Evolutionary conservation across 768 basidiomycete species (phyloP).

Genomic region (Pleurotus djamor): DNA sequence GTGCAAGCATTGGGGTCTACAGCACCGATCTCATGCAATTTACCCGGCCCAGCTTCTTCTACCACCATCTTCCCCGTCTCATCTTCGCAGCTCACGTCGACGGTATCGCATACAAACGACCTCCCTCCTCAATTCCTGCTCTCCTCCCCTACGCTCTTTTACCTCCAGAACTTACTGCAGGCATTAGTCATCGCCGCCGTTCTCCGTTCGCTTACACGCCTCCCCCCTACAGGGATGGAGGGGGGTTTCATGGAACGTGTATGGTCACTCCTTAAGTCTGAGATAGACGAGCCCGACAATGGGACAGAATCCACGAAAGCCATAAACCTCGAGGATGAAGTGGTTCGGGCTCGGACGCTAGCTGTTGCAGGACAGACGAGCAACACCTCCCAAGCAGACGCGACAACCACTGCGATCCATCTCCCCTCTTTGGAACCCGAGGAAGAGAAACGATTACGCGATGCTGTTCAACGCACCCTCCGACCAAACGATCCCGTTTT

Average conservation of each 20-base stretch:
- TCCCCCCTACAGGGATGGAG: conserved; percentile 21
- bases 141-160: conserved; percentile 47
- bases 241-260: conserved; percentile 54
- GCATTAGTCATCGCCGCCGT: conserved; percentile 66
- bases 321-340: conserved; percentile 72
- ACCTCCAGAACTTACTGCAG: conserved; percentile 68
- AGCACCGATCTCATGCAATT: conserved; percentile 35
- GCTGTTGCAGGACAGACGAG: conserved; percentile 10
- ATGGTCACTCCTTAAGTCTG: conserved; percentile 62
- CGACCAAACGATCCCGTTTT: conserved; percentile 66
- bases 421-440: conserved; percentile 21
- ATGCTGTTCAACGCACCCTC: conserved; percentile 62
- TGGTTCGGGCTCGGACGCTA: conserved; percentile 50
- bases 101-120: conserved; percentile 27
- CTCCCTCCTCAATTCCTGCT: conserved; percentile 72
- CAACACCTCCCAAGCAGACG: background rate
- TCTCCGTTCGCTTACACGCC: conserved; percentile 52
- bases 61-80: background rate
- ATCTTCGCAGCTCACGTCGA: background rate
- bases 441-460: conserved; percentile 53
- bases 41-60: conserved; percentile 21
- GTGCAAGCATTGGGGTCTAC: conserved; percentile 40
- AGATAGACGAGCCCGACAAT: conserved; percentile 42
- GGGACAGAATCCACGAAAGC: conserved; percentile 42
- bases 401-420: background rate